Evolutionary conservation across 1,139 yeast species (phyloP).

Genomic region (Maudiozyma humilis): DNA sequence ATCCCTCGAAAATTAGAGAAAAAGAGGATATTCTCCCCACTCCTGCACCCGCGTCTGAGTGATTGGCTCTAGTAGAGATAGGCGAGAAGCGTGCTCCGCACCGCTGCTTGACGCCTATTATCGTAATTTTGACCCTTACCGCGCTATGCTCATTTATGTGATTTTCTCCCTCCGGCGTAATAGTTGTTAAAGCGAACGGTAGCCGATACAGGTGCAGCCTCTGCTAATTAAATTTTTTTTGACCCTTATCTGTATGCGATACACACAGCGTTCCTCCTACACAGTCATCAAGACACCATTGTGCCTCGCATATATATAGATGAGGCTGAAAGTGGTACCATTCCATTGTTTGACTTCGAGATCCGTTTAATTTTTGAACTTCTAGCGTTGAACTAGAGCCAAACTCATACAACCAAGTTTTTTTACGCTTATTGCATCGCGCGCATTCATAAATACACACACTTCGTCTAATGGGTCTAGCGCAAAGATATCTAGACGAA

Average conservation of each 20-base stretch:
- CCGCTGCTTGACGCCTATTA: too few relatives aligned
- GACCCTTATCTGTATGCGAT: not conserved
- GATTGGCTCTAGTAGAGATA: too few relatives aligned
- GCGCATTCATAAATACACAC: not conserved
- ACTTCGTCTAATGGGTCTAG: not conserved
- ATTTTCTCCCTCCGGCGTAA: not conserved
- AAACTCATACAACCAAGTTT: too few relatives aligned
- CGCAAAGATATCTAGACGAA: constrained; percentile 1
- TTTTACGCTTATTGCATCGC: too few relatives aligned
- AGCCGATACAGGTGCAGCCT: not conserved
- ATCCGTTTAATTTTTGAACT: not conserved
- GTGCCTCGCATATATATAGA: not conserved
- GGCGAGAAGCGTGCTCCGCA: too few relatives aligned
- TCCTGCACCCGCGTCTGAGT: not conserved
- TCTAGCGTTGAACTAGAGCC: too few relatives aligned
- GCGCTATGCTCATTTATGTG: not conserved
- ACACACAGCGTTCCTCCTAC: too few relatives aligned
- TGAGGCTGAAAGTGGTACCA: not conserved
- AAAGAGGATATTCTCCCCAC: too few relatives aligned
- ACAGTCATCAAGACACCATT: not conserved
- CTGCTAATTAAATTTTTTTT: not conserved
- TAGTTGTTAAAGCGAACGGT: not conserved
- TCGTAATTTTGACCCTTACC: not conserved
- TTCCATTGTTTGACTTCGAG: not conserved
- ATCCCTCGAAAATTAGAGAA: too few relatives aligned